These are phyloP conservation scores for Acanthamoeba comandoni DNA, from an alignment of 208 protist genomes.

Conservation along the genomic window DNA sequence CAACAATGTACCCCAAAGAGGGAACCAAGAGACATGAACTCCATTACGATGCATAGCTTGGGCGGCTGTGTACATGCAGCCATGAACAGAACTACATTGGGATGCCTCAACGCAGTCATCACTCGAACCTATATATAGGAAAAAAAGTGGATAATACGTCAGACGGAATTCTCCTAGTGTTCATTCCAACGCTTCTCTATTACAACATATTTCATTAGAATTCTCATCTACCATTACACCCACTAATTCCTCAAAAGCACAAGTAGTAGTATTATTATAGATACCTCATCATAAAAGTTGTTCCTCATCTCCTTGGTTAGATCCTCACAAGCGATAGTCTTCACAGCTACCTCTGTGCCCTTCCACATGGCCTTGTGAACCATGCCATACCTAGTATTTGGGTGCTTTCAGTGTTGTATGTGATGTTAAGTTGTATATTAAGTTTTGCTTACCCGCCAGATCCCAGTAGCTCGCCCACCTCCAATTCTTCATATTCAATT, in stretches of 20 bases:
- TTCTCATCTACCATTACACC: no score
- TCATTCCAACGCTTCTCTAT: background rate
- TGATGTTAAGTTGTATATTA: background rate
- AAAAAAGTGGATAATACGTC: background rate
- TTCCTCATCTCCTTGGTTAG: background rate
- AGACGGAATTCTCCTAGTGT: background rate
- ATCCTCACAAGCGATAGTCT: conserved; percentile 20
- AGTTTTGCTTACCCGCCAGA: conserved; percentile 21
- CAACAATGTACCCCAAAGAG: conserved; percentile 15
- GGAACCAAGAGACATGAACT: conserved; percentile 51
- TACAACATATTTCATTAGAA: no score
- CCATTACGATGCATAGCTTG: conserved; percentile 66
- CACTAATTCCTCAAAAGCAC: no score
- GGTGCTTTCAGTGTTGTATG: background rate
- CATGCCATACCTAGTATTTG: background rate
- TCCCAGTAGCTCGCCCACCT: conserved; percentile 62
- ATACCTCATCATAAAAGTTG: conserved; percentile 51
- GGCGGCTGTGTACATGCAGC: conserved; percentile 49
- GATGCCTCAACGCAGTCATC: conserved; percentile 42
- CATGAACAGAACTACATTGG: conserved; percentile 64
- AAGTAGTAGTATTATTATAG: no score
- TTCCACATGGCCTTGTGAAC: conserved; percentile 58
- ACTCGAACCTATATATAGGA: conserved; percentile 3
- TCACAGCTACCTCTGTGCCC: conserved; percentile 55
- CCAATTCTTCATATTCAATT: conserved; percentile 34